Percentiles rank a stretch among this genome's conserved stretches.
These are phyloP conservation scores for Mytilinidion resinicola DNA, from an alignment of 495 filamentous ascomycete genomes.

Conservation along the genomic window DNA sequence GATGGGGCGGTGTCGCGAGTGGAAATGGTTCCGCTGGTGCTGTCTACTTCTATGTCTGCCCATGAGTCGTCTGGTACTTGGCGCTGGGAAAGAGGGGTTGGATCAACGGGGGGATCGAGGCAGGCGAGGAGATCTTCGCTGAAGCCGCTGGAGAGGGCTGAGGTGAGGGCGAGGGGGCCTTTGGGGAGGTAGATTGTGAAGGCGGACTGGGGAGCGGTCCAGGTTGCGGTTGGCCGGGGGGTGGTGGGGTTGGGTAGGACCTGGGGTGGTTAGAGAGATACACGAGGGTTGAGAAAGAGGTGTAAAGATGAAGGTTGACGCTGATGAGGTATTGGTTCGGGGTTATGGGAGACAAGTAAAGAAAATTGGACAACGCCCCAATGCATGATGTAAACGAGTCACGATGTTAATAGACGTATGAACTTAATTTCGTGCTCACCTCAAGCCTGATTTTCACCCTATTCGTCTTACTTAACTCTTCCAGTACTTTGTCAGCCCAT, in stretches of 20 bases:
- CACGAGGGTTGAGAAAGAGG: no score
- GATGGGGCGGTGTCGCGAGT: background rate
- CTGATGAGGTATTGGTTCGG: no score
- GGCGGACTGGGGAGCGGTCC: constrained; percentile 1
- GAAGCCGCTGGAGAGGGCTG: constrained; percentile 4
- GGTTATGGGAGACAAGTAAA: no score
- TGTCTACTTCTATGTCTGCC: constrained; percentile 9
- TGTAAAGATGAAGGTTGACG: no score
- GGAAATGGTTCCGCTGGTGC: background rate
- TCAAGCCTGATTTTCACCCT: constrained; percentile 3
- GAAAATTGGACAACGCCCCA: no score
- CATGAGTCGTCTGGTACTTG: constrained; percentile 9
- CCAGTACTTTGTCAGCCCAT: constrained; percentile 7
- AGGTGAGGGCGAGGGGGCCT: background rate
- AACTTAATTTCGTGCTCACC: background rate
- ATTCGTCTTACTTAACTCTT: constrained; percentile 5
- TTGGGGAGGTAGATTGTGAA: constrained; percentile 10
- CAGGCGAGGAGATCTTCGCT: constrained; percentile 2
- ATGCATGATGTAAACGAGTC: background rate
- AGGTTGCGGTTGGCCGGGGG: background rate
- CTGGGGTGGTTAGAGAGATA: no score
- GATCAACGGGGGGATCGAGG: background rate
- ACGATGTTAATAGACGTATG: background rate
- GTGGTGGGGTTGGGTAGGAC: no score
- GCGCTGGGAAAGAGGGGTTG: background rate